Base-by-base conservation (phyloP, 768 basidiomycete species). In the Boletus sp. region DNA sequence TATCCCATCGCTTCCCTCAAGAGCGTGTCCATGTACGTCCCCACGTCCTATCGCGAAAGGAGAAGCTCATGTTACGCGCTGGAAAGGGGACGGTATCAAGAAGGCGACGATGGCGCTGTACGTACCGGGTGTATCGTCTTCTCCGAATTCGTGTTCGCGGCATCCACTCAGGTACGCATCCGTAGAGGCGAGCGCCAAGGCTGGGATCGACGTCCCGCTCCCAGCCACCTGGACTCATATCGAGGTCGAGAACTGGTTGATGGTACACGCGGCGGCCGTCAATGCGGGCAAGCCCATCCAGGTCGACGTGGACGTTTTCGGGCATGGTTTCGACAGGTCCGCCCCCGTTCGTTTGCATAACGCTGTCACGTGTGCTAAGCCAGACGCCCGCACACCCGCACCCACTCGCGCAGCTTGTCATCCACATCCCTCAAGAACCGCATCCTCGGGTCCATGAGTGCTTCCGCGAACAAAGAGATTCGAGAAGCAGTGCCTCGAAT, bases 11-110 rank as follows among this genome's bases (percentile, higher is more conserved):
- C 18, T 47, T 30, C 28, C 7, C 29, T 47, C 47, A 10, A n/a
- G 32, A 47, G n/a, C 12, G 17, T 47, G 11, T 29, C 47, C 7
- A 14, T 47, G 17, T 47, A 47, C 12, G 5, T 11, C 3, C 47
- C 47, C 5, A 47, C 47, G 10, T 47, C 47, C 6, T 47, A 33
- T 8, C 32, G 29, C 12, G 47, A 47, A 61, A 74, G 28, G 70
- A 67, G 0, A 79, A 79, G 54, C 81, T 78, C 1, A 67, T 83
- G 41, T 67, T 74, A 17, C 75, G 76, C 20, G 68, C 79, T 1
- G 75, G 69, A 1, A 84, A 83, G 59, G 79, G 80, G 3, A 78
- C 81, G 1, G 73, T 80, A 68, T 70, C 41, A 75, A 76, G 47
- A 78, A 77, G 54, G 74, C 71, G 6, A 71, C 77, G 1, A 50